A percentile compares a stretch with the other conserved stretches of the same genome.
phyloP scores from a whole-genome alignment of 2,329 filamentous ascomycete genomes.

The Ophiocordyceps polyrhachis-furcata region DNA sequence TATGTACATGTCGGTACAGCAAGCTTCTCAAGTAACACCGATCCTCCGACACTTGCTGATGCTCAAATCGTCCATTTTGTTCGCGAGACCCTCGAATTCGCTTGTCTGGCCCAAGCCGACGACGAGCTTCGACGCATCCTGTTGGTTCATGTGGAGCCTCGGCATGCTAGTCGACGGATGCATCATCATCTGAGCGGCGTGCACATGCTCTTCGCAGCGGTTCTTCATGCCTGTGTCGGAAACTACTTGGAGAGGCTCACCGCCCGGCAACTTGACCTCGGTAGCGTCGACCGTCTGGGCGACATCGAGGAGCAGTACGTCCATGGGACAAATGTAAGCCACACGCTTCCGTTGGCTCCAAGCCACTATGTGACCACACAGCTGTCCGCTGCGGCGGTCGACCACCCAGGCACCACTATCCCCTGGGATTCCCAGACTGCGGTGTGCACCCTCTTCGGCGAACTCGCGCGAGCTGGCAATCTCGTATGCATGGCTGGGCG shows the following conservation, averaged over 20 bases:
- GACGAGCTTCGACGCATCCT: constrained; percentile 10
- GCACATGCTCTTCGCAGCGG: background rate
- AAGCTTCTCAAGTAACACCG: constrained; percentile 10
- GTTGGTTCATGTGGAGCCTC: constrained; percentile 5
- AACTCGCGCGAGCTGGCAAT: background rate
- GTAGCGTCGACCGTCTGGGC: constrained; percentile 54
- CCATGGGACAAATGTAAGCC: constrained; percentile 92
- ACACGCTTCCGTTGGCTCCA: constrained; percentile 66
- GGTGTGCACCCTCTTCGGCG: constrained; percentile 2
- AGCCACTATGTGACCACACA: constrained; percentile 81
- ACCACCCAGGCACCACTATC: constrained; percentile 91
- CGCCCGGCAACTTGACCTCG: constrained; percentile 53
- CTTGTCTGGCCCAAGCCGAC: constrained; percentile 10
- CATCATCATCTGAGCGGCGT: background rate
- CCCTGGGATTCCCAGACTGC: constrained; percentile 49
- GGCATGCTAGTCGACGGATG: constrained; percentile 1
- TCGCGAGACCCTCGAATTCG: constrained; percentile 10
- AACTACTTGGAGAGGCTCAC: constrained; percentile 20
- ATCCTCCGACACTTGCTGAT: constrained; percentile 12
- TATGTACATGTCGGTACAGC: too few relatives aligned
- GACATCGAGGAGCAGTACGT: constrained; percentile 73
- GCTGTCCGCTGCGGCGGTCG: constrained; percentile 54
- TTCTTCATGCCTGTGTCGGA: constrained; percentile 2
- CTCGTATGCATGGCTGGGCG: constrained; percentile 51
- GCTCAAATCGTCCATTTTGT: constrained; percentile 14